These are phyloP conservation scores for Torulaspora quercuum DNA, from an alignment of 805 yeast genomes.

Conservation along the genomic window DNA sequence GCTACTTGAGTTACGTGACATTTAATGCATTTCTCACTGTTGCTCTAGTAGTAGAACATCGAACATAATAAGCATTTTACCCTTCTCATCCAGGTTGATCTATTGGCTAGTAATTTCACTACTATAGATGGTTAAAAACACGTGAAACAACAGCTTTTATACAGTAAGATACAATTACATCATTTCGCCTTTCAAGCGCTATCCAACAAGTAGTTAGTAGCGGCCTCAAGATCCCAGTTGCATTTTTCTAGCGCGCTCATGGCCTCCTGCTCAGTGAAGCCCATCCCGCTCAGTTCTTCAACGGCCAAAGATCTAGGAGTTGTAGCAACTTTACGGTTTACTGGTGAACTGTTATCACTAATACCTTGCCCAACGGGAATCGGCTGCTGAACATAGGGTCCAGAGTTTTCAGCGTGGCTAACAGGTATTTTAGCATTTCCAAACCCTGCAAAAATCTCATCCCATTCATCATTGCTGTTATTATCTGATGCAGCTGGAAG, in stretches of 20 bases:
- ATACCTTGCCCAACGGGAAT: slow-evolving; percentile 12
- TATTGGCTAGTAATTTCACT: too few species aligned
- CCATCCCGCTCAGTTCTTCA: slow-evolving; percentile 85
- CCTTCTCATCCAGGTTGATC: too few species aligned
- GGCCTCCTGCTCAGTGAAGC: slow-evolving; percentile 68
- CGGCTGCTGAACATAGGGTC: slow-evolving; percentile 21
- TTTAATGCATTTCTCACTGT: too few species aligned
- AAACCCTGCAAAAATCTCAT: slow-evolving; percentile 85
- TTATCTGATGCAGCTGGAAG: slow-evolving; percentile 8
- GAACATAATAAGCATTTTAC: too few species aligned
- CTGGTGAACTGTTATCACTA: slow-evolving; percentile 13
- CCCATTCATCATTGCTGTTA: slow-evolving; percentile 77
- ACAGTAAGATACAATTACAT: slow-evolving; percentile 1
- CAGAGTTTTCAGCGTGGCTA: slow-evolving; percentile 10
- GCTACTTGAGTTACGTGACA: slow-evolving; percentile 25
- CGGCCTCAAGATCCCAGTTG: slow-evolving; percentile 74
- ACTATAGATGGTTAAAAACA: too few species aligned
- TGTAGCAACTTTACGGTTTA: slow-evolving; percentile 38
- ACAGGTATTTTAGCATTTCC: slow-evolving; percentile 45
- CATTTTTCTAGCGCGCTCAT: slow-evolving; percentile 62
- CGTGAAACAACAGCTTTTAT: too few species aligned
- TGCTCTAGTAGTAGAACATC: too few species aligned
- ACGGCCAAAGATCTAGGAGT: slow-evolving; percentile 56
- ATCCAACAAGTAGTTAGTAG: slow-evolving; percentile 82
- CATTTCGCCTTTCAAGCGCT: slow-evolving; percentile 43